phyloP scores from a whole-genome alignment of 345 rosid genomes.

The Brassica nigra region DNA sequence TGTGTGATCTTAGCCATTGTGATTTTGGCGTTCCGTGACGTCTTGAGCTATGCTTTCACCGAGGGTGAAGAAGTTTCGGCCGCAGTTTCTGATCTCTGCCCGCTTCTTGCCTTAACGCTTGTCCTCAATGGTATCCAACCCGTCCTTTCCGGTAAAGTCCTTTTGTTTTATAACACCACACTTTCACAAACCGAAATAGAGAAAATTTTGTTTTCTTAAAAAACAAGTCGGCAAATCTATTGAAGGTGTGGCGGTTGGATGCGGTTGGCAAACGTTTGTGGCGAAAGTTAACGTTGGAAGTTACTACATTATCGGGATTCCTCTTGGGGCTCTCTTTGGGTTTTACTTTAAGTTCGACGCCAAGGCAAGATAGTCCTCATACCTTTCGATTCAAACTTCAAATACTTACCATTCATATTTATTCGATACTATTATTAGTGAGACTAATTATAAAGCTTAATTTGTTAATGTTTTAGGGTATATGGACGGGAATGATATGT shows the following conservation, averaged over 20 bases:
- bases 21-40: conserved; percentile 45
- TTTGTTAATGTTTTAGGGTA: conserved; percentile 48
- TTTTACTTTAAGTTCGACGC: conserved; percentile 67
- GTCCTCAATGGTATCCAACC: conserved; percentile 78
- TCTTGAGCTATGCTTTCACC: conserved; percentile 65
- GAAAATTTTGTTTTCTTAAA: neutral
- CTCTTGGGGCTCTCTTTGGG: conserved; percentile 63
- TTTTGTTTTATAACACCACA: neutral
- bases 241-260: conserved; percentile 82
- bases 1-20: conserved; percentile 42
- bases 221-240: neutral
- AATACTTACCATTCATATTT: neutral
- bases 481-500: conserved; percentile 74
- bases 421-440: neutral
- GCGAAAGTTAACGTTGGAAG: conserved; percentile 78
- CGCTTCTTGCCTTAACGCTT: conserved; percentile 63
- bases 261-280: conserved; percentile 82
- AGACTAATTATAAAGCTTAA: neutral
- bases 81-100: conserved; percentile 73
- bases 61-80: conserved; percentile 60
- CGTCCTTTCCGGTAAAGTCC: conserved; percentile 59
- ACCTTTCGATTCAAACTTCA: neutral
- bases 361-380: conserved; percentile 47
- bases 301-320: conserved; percentile 69
- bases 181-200: neutral